Percentiles rank a stretch among this genome's conserved stretches.
Conservation (phyloP, 305 asterid genomes). For the Ruellia speciosa region DNA sequence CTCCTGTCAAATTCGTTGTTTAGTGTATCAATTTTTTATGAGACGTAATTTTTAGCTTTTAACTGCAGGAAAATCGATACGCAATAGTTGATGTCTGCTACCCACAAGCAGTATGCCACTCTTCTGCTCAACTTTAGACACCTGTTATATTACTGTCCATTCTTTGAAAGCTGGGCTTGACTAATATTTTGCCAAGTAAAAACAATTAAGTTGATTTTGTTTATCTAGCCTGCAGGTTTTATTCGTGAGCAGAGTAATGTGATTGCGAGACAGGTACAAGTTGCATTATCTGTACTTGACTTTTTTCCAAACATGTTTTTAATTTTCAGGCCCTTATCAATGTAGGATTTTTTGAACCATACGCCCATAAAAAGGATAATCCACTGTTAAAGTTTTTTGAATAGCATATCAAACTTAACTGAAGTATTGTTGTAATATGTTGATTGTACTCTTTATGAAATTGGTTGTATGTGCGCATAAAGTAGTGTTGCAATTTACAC, state of each 20-base stretch:
- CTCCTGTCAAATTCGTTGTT: slow-evolving; percentile 18
- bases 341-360: slow-evolving; percentile 7
- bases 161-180: slow-evolving; percentile 18
- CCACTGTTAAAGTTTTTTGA: no score
- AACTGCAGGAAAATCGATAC: slow-evolving; percentile 82
- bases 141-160: slow-evolving; percentile 23
- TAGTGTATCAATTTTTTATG: slow-evolving; percentile 17
- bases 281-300: slow-evolving; percentile 18
- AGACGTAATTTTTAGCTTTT: slow-evolving; percentile 18
- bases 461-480: no score
- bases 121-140: slow-evolving; percentile 21
- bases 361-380: background rate
- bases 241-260: slow-evolving; percentile 86
- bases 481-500: no score
- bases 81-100: slow-evolving; percentile 83
- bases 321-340: slow-evolving; percentile 1
- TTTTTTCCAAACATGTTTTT: slow-evolving; percentile 1
- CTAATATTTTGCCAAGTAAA: slow-evolving; percentile 8
- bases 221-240: slow-evolving; percentile 82
- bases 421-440: no score
- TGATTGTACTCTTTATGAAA: no score
- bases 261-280: slow-evolving; percentile 77
- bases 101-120: slow-evolving; percentile 66
- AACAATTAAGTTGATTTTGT: slow-evolving; percentile 22
- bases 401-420: no score